Evolutionary conservation across 805 yeast genomes (phyloP), one percentile per base, ranked within the genome.

Genomic region (Wickerhamiella azymoides): DNA sequence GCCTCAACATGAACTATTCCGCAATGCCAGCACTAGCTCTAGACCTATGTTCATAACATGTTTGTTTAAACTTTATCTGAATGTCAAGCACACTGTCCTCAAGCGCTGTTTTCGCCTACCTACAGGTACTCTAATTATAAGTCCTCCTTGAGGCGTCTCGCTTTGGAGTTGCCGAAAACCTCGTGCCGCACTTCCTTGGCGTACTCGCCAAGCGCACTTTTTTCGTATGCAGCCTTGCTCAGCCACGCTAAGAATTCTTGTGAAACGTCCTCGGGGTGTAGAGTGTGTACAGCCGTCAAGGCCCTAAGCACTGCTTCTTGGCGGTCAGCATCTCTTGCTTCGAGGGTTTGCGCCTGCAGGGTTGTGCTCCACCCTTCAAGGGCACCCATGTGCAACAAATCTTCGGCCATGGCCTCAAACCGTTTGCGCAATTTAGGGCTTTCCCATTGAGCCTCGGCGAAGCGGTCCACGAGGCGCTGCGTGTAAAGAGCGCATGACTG

Each of bases 401-500:
- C 46, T 38, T 46, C 49, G 16, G 41, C n/a, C n/a, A 46, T 35
- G 17, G 38, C 26, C 24, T 32, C 40, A 16, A 46, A 38, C 30
- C 40, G 38, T n/a, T 16, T 32, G 26, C 18, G 27, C 13, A 37
- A 19, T 24, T 37, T 30, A 4, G 30, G 26, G 16, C 30, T 21
- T 19, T 33, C 27, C 49, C 49, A 46, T 14, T 14, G 26, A 13
- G 46, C 25, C 13, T 27, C 35, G 17, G 24, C 27, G 14, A 50
- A 40, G 14, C 43, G 36, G 19, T 39, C 39, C 39, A 47, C 43
- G 27, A 54, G 53, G 21, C 52, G 47, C 11, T 37, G 42, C 16
- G 50, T 27, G 4, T 55, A 60, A 7, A 26, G 30, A 7, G 10
- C 54, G 45, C n/a, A 59, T 53, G 46, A 55, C 55, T 35, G 55